Base-by-base conservation (phyloP, 441 rosid species). In the Sinapis alba region DNA sequence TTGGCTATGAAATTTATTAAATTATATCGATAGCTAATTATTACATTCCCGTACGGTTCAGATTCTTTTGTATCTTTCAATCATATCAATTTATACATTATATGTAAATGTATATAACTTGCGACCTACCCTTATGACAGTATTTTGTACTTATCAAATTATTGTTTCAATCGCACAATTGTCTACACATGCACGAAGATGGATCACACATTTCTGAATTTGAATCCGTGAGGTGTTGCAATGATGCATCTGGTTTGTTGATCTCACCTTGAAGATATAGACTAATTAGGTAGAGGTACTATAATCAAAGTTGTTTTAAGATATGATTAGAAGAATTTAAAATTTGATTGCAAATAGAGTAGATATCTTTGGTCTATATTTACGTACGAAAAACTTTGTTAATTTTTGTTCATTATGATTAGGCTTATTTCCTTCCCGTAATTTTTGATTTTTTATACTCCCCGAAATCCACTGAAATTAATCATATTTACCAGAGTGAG, bases 41-140 rank as follows among this genome's bases (percentile, higher is more conserved):
- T 78, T 77, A 65, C 72, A 72, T 66, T 66, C 73, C 65, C 73
- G 69, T 65, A 72, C 69, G 77, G 51, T 66, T 67, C 69, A 60
- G 41, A 36, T 50, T 20, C 34, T 58, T 65, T 58, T 47, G 80
- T 77, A 54, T 76, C 16, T 65, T 71, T 66, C 73, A 71, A 50
- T 65, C 50, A 60, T 66, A 21, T 65, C 62, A 21, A 8, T 65
- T 47, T 65, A 43, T 43, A 57, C 24, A 26, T 65, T 59, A 21
- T 23, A 16, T 64, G 27, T 70, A 21, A 21, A 11, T 61, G 10
- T 75, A 18, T 50, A 50, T 50, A 69, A 69, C 24, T 56, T 70
- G 71, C 57, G 27, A 64, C 71, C 41, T 64, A 56, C 38, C 27
- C 34, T 41, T 36, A 51, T 62, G 23, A 50, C 23, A 15, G 18